A percentile compares a stretch with the other conserved stretches of the same genome.
phyloP scores from a whole-genome alignment of 2,329 filamentous ascomycete species.

The Diaporthe eres region DNA sequence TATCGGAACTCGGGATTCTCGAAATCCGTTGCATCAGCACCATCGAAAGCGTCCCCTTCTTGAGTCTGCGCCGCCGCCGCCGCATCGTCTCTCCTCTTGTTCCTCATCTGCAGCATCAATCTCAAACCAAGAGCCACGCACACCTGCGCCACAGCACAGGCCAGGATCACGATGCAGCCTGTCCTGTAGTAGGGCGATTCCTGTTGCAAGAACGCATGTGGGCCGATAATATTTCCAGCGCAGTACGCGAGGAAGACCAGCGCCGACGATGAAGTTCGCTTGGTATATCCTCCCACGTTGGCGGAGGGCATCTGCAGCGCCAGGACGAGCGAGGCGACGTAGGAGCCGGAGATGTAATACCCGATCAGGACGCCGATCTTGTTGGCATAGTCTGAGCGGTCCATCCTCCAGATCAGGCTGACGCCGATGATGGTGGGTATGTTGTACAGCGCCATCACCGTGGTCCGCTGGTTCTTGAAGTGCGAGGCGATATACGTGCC shows the following conservation, averaged over 20 bases:
- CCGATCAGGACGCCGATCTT: conserved; percentile 64
- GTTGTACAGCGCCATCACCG: conserved; percentile 66
- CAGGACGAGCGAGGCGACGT: conserved; percentile 66
- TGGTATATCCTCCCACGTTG: conserved; percentile 64
- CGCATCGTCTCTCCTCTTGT: conserved; percentile 55
- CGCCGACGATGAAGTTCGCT: conserved; percentile 60
- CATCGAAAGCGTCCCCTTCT: conserved; percentile 47
- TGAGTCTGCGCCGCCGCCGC: conserved; percentile 42
- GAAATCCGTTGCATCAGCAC: conserved; percentile 55
- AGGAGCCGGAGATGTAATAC: conserved; percentile 65
- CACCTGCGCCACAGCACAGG: conserved; percentile 60
- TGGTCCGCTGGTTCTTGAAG: conserved; percentile 64
- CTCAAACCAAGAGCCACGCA: conserved; percentile 53
- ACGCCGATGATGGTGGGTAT: conserved; percentile 65
- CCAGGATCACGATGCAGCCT: conserved; percentile 65
- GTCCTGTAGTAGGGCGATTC: conserved; percentile 65
- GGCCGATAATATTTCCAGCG: conserved; percentile 62
- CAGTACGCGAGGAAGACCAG: conserved; percentile 63
- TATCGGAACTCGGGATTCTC: conserved; percentile 52
- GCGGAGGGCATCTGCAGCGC: conserved; percentile 66
- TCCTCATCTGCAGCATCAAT: conserved; percentile 53
- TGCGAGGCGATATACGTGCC: conserved; percentile 66
- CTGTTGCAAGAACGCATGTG: conserved; percentile 59
- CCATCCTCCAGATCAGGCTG: conserved; percentile 65
- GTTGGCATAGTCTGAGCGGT: conserved; percentile 49